Base-by-base conservation (phyloP, 208 protist genomes). In the Phytomonas francai region DNA sequence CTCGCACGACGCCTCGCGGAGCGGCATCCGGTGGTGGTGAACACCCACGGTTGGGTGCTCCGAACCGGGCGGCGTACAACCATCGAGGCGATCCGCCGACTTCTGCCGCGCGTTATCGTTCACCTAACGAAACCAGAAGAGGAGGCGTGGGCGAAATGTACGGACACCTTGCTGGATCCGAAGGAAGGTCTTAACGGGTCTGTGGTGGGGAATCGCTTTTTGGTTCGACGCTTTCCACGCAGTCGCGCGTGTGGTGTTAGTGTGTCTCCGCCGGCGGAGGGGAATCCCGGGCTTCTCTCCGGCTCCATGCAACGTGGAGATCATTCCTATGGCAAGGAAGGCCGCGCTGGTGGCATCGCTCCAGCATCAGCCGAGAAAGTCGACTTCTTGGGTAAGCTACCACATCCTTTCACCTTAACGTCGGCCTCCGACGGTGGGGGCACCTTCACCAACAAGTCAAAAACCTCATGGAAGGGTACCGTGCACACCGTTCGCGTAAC, bases 41-140 rank as follows among this genome's bases (percentile, higher is more conserved):
- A 95, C 78, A 97, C 89, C 51, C 92, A 97, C 67, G 92, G 92
- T 19, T 97, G 92, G 90, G 85, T 94, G 39, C 75, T 93, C 51
- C 79, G 85, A 60, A 92, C 87, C 12, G 92, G 92, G 0, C 83
- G 88, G 0, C 79, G 92, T 14, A 77, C 81, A 7, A 88, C 88
- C 29, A 77, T 90, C 14, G 88, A 95, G 78, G 76, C 78, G 42
- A 63, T 97, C 51, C 89, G 80, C 4, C 84, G 87, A 8, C 66
- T 93, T 49, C 78, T 59, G 45, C 92, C 92, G 22, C 78, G 73
- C 22, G 77, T 85, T 63, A 83, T 93, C 31, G 71, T 97, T 56
- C 88, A 96, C 67, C 70, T 95, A 25, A 63, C 84, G 65, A 79
- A 73, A 71, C 71, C 68, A 34, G 75, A 86, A 57, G 72, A 80